These are phyloP conservation scores for Triangularia verruculosa DNA, from an alignment of 2,329 filamentous ascomycete species.

Conservation along the genomic window DNA sequence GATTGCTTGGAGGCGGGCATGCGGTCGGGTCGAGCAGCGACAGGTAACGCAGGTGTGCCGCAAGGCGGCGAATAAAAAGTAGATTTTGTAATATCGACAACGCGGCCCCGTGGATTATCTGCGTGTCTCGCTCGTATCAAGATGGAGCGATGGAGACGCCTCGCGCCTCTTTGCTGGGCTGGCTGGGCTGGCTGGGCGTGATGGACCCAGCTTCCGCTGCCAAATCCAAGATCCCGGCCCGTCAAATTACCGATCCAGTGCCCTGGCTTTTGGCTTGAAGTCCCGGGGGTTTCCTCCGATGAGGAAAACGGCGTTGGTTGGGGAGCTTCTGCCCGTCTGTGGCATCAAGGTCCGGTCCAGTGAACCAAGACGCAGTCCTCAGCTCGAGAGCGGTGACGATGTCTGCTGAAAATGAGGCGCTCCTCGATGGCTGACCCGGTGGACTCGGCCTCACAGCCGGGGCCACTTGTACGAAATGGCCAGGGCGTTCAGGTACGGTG, in stretches of 20 bases:
- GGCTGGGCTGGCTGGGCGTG: conserved; percentile 2
- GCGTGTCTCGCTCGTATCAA: conserved; percentile 15
- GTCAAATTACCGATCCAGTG: conserved; percentile 18
- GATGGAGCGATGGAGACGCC: conserved; percentile 10
- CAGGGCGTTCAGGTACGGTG: not conserved
- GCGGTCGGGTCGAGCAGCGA: conserved; percentile 14
- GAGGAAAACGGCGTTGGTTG: not conserved
- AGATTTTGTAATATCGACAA: not conserved
- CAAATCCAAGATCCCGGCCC: conserved; percentile 12
- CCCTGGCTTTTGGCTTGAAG: not conserved
- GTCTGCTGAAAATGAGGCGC: not conserved
- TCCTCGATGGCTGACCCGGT: not conserved
- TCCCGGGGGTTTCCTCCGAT: not conserved
- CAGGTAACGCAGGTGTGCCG: not conserved
- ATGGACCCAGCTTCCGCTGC: conserved; percentile 10
- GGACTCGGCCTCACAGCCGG: not conserved
- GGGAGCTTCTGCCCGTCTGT: not conserved
- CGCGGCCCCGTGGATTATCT: conserved; percentile 6
- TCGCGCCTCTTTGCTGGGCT: not conserved
- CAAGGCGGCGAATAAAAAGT: conserved; percentile 8
- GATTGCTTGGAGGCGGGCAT: conserved; percentile 17
- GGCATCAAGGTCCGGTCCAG: not conserved
- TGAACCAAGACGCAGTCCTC: not conserved
- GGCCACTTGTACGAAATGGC: not conserved
- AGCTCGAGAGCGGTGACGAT: not conserved